Evolutionary conservation across 1,284 basidiomycete genomes (phyloP), one percentile per base, ranked within the genome.

Genomic region (Phellopilus nigrolimitatus): DNA sequence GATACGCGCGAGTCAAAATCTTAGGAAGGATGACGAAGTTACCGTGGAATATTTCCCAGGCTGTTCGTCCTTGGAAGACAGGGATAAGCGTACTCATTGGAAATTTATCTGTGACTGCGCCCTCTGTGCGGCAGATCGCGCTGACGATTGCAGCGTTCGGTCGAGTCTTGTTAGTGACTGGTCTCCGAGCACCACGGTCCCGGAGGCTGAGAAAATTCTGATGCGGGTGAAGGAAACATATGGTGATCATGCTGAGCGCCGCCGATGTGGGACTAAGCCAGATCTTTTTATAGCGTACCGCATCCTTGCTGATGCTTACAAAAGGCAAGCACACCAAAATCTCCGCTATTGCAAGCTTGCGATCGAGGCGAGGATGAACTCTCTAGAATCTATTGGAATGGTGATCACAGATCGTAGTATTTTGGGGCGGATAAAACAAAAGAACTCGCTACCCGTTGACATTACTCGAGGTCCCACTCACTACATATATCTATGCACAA

Each of bases 21-120:
- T 57, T 3, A n/a, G 37, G 13, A 15, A 34, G 40, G 53, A 44
- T 5, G 55, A 55, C 19, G 55, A 57, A 42, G 27, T 57, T n/a
- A 50, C 53, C 4, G 19, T 54, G 13, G 12, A 24, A 21, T 57
- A 57, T 39, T 8, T 36, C 12, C 3, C 9, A 13, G 27, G 21
- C 6, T 5, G 2, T 15, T n/a, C 3, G 9, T 13, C 27, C 2
- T 22, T n/a, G 10, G 8, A 30, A 34, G 22, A 27, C 25, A 34
- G 27, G 5, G 21, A 27, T 33, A 38, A 38, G 13, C n/a, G 27
- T 22, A 13, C 34, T 10, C n/a, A 47, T 4, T 52, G 50, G 43
- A 19, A 34, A 12, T 51, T 51, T 19, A 22, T 6, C 13, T 51
- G 49, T 19, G 3, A 10, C 8, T 51, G 49, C 24, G 8, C 7